Conservation (phyloP, 2,329 filamentous ascomycete genomes). For the Nemania bipapillata region DNA sequence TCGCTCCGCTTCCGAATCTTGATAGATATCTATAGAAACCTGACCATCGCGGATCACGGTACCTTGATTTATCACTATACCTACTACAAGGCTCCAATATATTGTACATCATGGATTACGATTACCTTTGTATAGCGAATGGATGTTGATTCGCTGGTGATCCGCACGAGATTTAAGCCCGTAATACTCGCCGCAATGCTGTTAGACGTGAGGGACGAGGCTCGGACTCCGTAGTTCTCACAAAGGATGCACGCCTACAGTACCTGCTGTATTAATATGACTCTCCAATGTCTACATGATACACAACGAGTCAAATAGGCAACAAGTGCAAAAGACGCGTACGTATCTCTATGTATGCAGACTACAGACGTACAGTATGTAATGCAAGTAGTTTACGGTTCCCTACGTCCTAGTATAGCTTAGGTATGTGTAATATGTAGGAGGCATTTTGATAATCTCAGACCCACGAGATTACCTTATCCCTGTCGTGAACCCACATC, state of each 20-base stretch:
- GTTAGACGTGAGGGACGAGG: constrained; percentile 7
- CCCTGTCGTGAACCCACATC: constrained; percentile 25
- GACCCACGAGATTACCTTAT: constrained; percentile 22
- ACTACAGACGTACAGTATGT: no score
- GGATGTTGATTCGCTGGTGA: no score
- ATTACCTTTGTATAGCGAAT: no score
- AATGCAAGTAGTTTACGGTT: neutral
- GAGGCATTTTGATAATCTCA: constrained; percentile 24
- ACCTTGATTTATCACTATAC: constrained; percentile 5
- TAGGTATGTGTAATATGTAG: constrained; percentile 27
- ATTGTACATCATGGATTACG: no score
- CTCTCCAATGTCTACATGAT: neutral
- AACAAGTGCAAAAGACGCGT: neutral
- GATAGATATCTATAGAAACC: constrained; percentile 22
- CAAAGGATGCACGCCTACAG: neutral
- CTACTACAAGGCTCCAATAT: no score
- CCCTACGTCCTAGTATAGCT: no score
- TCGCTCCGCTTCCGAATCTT: constrained; percentile 32
- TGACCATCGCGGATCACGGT: constrained; percentile 11
- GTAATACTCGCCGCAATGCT: constrained; percentile 7
- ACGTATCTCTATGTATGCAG: no score
- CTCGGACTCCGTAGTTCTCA: constrained; percentile 30
- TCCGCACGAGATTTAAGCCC: neutral
- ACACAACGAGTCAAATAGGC: neutral
- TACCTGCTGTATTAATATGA: neutral